Evolutionary conservation across 1,284 basidiomycete genomes (phyloP), one percentile per base, ranked within the genome.

Genomic region (Melampsora larici-populina): DNA sequence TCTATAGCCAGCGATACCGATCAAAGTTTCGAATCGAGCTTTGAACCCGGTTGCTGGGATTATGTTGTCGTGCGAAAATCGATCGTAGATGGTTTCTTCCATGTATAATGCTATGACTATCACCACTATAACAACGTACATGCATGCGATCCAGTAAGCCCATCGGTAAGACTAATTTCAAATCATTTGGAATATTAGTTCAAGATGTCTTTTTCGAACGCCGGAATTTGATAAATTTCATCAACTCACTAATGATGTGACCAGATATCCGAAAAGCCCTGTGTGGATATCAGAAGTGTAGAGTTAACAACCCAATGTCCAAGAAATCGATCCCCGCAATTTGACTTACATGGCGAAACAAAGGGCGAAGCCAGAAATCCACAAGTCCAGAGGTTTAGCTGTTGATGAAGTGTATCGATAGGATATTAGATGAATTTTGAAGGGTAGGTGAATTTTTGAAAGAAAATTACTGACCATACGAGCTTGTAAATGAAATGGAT

Each of bases 401-500:
- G 15, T 29, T 8, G 55, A 43, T 7, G 6, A 43, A 9, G 40
- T 43, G 40, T 7, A 43, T 43, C 7, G 11, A 13, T 43, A 43
- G 36, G 11, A 43, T 43, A 1, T 43, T 13, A 43, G 11, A 43
- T 7, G 40, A 43, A 43, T 9, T 43, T 13, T 9, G 40, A 43
- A 8, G 40, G 1, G 5, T 4, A 43, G 40, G 5, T 11, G 6
- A 43, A 43, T 43, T 43, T 43, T 43, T 43, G 7, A 13, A 43
- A 43, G 40, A 36, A 36, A 36, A 46, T 90, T 81, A 79, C 90
- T 91, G 36, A 91, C 87, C 88, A 90, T 91, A 60, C 89, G 87
- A 33, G 90, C 89, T 82, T 91, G 90, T 29, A 90, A 84, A 80
- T 91, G 90, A 85, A 91, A 91, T 1, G 90, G 90, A 82, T 87